Percentiles rank a stretch among this genome's conserved stretches.
Evolutionary conservation across 257 asterid species (phyloP).

Genomic region (Asclepias syriaca): DNA sequence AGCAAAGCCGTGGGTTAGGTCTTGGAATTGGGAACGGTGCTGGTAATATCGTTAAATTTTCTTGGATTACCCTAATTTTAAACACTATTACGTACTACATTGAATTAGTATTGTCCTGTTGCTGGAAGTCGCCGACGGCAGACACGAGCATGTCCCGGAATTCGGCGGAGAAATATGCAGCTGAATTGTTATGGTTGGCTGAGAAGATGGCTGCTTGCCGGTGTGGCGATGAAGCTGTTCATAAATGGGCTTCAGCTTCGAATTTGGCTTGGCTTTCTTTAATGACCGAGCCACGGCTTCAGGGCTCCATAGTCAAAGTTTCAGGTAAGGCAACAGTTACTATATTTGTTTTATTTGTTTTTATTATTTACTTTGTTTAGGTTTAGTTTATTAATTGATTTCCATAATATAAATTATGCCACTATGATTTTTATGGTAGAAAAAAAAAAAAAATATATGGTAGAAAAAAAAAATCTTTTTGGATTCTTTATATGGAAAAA

Average conservation of each 20-base stretch:
- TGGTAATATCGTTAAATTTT: slow-evolving; percentile 9
- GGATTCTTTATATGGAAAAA: too few species aligned
- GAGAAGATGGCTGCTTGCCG: slow-evolving; percentile 78
- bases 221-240: slow-evolving; percentile 64
- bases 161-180: slow-evolving; percentile 84
- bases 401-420: neutral
- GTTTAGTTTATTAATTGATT: too few species aligned
- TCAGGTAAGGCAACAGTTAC: slow-evolving; percentile 39
- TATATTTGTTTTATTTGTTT: neutral
- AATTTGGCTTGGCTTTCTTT: slow-evolving; percentile 70
- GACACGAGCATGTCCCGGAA: slow-evolving; percentile 32
- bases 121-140: slow-evolving; percentile 29
- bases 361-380: neutral
- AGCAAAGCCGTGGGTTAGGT: slow-evolving; percentile 19
- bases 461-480: too few species aligned
- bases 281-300: slow-evolving; percentile 72
- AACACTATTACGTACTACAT: slow-evolving; percentile 40
- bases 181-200: slow-evolving; percentile 83
- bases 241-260: slow-evolving; percentile 66
- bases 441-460: too few species aligned
- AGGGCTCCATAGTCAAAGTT: slow-evolving; percentile 67
- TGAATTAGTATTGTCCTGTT: slow-evolving; percentile 34
- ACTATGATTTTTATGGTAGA: too few species aligned
- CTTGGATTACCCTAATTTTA: slow-evolving; percentile 28
- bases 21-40: slow-evolving; percentile 10